Evolutionary conservation across 306 rosid genomes (phyloP), one percentile per base, ranked within the genome.

Genomic region (Prunus kanzakura): DNA sequence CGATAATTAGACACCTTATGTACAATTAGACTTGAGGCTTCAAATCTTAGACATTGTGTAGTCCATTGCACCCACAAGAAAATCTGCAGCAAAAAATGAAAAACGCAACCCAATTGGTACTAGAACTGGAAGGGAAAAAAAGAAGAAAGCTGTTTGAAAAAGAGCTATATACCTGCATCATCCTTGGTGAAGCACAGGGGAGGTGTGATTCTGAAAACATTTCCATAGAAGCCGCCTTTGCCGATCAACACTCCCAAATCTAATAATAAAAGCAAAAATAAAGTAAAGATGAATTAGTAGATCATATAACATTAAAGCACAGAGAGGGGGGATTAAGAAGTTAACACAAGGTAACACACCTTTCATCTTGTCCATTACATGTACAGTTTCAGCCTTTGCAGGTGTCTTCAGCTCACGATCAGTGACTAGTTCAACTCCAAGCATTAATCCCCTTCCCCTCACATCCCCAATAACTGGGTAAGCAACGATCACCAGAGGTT

Each of bases 191-290:
- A 87, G 80, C 99, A 92, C 56, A 95, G 76, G 11, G 99, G 97
- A 75, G 99, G 99, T 55, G 97, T 95, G 52, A 95, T 87, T 84
- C 99, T 82, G 70, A 92, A 95, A 29, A 95, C 99, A 80, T 95
- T 95, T 63, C 96, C 97, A 81, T 88, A 83, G 80, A 68, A 90
- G 38, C 99, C 97, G 46, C 99, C 99, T 71, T 88, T 92, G 47
- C 99, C 99, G 15, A 92, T 45, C 77, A 95, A 71, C 32, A 90
- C 97, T 64, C 99, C 99, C 78, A 90, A 71, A 41, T 95, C 99
- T 95, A 30, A 30, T n/a, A 15, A 15, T 12, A 27, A 38, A 18
- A 38, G 22, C 27, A 61, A 38, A 45, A 76, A 16, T 18, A 64
- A 72, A 68, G 13, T 12, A 25, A 69, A 27, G 38, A 23, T 25